Base-by-base conservation (phyloP, 2,329 filamentous ascomycete species). In the Ophiostoma pallidulum region DNA sequence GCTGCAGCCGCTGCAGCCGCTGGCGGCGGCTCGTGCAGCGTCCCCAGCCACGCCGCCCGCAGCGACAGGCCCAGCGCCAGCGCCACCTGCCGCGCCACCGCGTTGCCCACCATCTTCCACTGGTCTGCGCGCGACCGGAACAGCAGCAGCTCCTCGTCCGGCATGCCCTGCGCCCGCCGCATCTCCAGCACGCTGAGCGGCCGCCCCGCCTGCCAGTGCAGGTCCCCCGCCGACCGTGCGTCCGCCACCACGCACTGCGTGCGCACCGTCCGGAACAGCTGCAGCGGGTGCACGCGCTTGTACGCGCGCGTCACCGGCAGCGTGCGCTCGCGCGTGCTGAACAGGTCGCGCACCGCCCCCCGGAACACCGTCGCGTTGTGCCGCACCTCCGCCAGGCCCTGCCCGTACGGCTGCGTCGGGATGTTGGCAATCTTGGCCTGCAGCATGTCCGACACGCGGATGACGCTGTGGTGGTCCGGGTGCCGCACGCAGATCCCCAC, bases 71-170 rank as follows among this genome's bases (percentile, higher is more conserved):
- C 86, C 1, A 89, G 60, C 0, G 78, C 77, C 16, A 88, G 62
- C 0, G 84, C 77, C 1, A 86, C 75, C 20, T 78, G 75, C 8
- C 85, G 68, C 3, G 85, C 77, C 0, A 94, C 86, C 24, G 81
- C 86, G 60, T 94, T 94, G 0, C 87, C 87, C 0, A 90, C 69
- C 18, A 86, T 77, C 47, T 72, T 75, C 66, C 76, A 80, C 58
- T 86, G 81, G 2, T 79, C 66, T 0, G 32, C 9, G 0, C 72
- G 60, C 0, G 46, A 57, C 0, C 86, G 86, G 13, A 16, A 22
- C 1, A 90, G 61, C 1, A 94, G 60, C 0, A 90, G 73, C 49
- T 91, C 86, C 6, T 79, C 54, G 47, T 91, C 84, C 0, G 71
- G 77, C 35, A 84, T 79, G 0, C 84, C 82, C 60, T 92, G 86